Evolutionary conservation across 1,284 basidiomycete genomes (phyloP), one percentile per base, ranked within the genome.

Genomic region (Fomitopsis schrenkii): DNA sequence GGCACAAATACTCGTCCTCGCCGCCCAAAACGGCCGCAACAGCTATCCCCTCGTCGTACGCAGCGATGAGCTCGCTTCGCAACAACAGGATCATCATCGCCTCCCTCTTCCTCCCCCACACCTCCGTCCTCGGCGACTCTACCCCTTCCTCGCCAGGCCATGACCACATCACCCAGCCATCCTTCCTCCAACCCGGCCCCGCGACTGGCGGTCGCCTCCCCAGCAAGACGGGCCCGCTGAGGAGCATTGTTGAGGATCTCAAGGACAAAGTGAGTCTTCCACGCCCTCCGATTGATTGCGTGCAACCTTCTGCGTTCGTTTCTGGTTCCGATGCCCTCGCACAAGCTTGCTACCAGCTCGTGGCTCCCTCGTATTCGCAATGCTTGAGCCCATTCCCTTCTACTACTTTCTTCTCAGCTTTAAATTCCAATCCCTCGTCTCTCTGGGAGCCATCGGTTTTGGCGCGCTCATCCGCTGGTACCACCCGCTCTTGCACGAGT

Each of bases 161-260:
- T 0, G 56, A 57, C 46, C 54, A 59, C 54, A 59, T 30, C 30
- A 42, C 38, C 59, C 42, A 62, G 64, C 68, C 68, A 10, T 62
- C 67, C 22, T 69, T 71, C 57, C 58, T 69, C 61, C 58, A 66
- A 40, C 74, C 72, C 0, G 62, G 63, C 8, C 67, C 68, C 1
- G 41, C 62, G 22, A 52, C 56, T 14, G 35, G 52, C 52, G 35
- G 52, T 38, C 59, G 70, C 15, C 46, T 68, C 12, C 48, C 66
- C n/a, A 44, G 59, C 1, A 67, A 61, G 42, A 58, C 70, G 19
- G 68, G 62, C 0, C 83, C 84, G 0, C 70, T 86, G 56, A 83
- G 77, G 72, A 90, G 88, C 66, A 91, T 93, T 64, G 86, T 93
- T 48, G 88, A 92, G 12, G 90, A 92, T 73, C 80, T 92, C 55